Evolutionary conservation across 129 eudicot species (phyloP).

Genomic region (Flaveria linearis): DNA sequence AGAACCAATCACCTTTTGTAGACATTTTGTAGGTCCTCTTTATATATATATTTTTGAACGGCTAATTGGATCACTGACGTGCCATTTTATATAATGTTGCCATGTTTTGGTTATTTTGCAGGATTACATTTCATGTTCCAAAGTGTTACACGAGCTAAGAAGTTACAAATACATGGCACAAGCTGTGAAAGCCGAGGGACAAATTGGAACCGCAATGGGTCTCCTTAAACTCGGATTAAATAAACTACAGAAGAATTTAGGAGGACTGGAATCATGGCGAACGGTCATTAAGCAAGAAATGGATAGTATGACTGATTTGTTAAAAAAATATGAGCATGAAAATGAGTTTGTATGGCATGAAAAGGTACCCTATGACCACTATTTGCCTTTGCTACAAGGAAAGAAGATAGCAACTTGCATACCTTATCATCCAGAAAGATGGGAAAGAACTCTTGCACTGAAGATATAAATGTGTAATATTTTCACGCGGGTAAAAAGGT

Average conservation of each 20-base stretch:
- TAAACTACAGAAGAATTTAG: slow-evolving; percentile 38
- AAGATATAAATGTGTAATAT: slow-evolving; percentile 31
- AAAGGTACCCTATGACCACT: slow-evolving; percentile 48
- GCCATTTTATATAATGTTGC: background rate
- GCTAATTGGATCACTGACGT: too few relatives aligned
- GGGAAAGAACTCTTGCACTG: slow-evolving; percentile 53
- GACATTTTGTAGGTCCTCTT: background rate
- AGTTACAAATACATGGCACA: slow-evolving; percentile 60
- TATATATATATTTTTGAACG: too few relatives aligned
- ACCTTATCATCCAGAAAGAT: slow-evolving; percentile 54
- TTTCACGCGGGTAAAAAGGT: slow-evolving; percentile 3
- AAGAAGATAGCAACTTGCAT: slow-evolving; percentile 49
- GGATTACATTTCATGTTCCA: slow-evolving; percentile 58
- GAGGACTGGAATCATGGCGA: slow-evolving; percentile 61
- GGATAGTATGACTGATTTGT: slow-evolving; percentile 38
- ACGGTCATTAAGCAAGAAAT: slow-evolving; percentile 42
- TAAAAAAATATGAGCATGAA: slow-evolving; percentile 54
- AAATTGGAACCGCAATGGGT: slow-evolving; percentile 57
- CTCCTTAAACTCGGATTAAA: slow-evolving; percentile 44
- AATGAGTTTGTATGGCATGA: slow-evolving; percentile 68
- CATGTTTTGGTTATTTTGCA: slow-evolving; percentile 28
- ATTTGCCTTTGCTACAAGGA: slow-evolving; percentile 61
- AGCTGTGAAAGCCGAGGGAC: slow-evolving; percentile 40
- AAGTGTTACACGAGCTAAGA: slow-evolving; percentile 53
- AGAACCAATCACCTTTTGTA: background rate